Conservation (phyloP, 352 stramenopile genomes). For the Aphanomyces invadans region DNA sequence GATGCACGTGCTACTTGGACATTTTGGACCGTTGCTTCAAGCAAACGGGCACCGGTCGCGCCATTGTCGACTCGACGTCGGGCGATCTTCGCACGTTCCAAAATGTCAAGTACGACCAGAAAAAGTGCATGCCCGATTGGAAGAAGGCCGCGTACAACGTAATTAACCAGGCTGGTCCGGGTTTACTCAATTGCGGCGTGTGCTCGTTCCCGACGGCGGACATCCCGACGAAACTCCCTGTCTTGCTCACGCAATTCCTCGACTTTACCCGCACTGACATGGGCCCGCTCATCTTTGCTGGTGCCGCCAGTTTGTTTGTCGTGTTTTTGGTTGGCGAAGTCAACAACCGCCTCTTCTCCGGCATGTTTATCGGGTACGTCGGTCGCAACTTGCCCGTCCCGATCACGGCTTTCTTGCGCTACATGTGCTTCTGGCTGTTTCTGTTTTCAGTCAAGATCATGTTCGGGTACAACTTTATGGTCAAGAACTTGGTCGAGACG, state of each 20-base stretch:
- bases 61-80: constrained; percentile 32
- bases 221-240: constrained; percentile 51
- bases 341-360: constrained; percentile 61
- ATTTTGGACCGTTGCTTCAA: constrained; percentile 59
- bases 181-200: constrained; percentile 64
- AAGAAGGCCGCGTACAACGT: constrained; percentile 39
- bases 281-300: constrained; percentile 45
- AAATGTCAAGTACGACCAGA: constrained; percentile 48
- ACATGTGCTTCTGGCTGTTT: constrained; percentile 77
- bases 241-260: constrained; percentile 47
- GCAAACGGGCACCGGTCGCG: constrained; percentile 40
- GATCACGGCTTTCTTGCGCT: constrained; percentile 58
- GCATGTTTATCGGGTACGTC: constrained; percentile 62
- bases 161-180: constrained; percentile 42
- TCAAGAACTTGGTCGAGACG: constrained; percentile 78
- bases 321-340: constrained; percentile 58
- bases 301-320: constrained; percentile 33
- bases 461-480: constrained; percentile 83
- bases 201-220: constrained; percentile 43
- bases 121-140: constrained; percentile 51
- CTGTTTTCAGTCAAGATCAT: constrained; percentile 66
- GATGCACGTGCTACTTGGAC: constrained; percentile 68
- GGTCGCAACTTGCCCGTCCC: constrained; percentile 67
- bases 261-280: constrained; percentile 44
- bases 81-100: background rate